A percentile compares a stretch with the other conserved stretches of the same genome.
Conservation (phyloP, 805 yeast species). For the Hanseniaspora lindneri region DNA sequence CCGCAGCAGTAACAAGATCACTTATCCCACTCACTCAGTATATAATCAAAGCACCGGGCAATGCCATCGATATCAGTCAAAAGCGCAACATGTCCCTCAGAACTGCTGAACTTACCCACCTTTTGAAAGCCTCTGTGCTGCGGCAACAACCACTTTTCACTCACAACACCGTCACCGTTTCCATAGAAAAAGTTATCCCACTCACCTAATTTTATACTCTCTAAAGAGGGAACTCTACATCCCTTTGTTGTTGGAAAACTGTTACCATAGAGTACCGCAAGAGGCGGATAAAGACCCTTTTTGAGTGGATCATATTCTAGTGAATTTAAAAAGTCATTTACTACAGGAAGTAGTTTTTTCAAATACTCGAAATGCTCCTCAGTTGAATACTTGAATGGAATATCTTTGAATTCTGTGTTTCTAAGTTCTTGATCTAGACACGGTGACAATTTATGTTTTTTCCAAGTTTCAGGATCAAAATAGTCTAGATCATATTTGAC, state of each 20-base stretch:
- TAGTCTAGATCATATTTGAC: conserved; percentile 56
- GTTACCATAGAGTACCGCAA: conserved; percentile 72
- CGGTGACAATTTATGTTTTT: conserved; percentile 61
- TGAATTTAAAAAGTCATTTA: conserved; percentile 46
- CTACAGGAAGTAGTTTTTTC: conserved; percentile 44
- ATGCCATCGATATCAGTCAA: conserved; percentile 63
- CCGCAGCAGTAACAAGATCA: background rate
- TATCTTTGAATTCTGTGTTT: conserved; percentile 12
- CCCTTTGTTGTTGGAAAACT: conserved; percentile 78
- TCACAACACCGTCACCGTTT: conserved; percentile 88
- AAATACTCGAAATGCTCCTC: conserved; percentile 58
- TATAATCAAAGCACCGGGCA: conserved; percentile 57
- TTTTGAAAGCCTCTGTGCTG: conserved; percentile 60
- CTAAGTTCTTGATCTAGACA: conserved; percentile 30
- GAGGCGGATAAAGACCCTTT: conserved; percentile 55
- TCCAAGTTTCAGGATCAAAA: conserved; percentile 74
- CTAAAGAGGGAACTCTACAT: conserved; percentile 47
- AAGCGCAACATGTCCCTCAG: conserved; percentile 66
- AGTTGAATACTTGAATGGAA: background rate
- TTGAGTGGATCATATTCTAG: conserved; percentile 43
- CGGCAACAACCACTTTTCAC: conserved; percentile 73
- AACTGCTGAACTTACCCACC: conserved; percentile 52
- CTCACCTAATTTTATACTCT: conserved; percentile 57
- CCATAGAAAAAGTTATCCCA: conserved; percentile 73
- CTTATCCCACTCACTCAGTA: conserved; percentile 31